Conservation (phyloP, 441 rosid genomes). For the Mallotus repandus region DNA sequence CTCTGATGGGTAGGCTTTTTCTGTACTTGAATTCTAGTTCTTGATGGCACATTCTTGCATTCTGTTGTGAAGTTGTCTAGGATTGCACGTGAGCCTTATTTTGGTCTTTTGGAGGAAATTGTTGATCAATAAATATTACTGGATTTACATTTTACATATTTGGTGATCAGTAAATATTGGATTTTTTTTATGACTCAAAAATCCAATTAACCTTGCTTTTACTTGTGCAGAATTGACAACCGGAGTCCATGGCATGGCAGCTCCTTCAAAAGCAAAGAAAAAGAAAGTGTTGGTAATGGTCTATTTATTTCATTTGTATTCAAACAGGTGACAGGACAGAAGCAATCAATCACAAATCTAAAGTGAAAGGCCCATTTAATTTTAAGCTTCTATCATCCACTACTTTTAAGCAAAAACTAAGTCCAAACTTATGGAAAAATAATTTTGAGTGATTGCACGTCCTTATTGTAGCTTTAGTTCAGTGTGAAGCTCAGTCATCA, state of each 20-base stretch:
- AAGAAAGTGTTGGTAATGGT: too few species aligned
- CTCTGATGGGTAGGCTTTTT: not conserved
- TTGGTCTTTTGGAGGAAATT: not conserved
- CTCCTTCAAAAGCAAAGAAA: conserved; percentile 50
- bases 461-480: not conserved
- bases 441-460: not conserved
- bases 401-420: too few species aligned
- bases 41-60: not conserved
- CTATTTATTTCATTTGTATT: too few species aligned
- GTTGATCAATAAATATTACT: too few species aligned
- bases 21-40: not conserved
- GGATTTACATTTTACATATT: not conserved
- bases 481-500: not conserved
- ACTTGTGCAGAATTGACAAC: conserved; percentile 74
- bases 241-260: conserved; percentile 94
- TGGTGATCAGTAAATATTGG: not conserved
- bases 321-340: too few species aligned
- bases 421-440: too few species aligned
- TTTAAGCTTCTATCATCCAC: too few species aligned
- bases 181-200: too few species aligned
- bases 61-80: not conserved
- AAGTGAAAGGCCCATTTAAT: too few species aligned
- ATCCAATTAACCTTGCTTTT: too few species aligned
- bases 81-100: not conserved
- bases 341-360: too few species aligned